phyloP scores from a whole-genome alignment of 2,329 filamentous ascomycete genomes.

The Alternaria postmessia region DNA sequence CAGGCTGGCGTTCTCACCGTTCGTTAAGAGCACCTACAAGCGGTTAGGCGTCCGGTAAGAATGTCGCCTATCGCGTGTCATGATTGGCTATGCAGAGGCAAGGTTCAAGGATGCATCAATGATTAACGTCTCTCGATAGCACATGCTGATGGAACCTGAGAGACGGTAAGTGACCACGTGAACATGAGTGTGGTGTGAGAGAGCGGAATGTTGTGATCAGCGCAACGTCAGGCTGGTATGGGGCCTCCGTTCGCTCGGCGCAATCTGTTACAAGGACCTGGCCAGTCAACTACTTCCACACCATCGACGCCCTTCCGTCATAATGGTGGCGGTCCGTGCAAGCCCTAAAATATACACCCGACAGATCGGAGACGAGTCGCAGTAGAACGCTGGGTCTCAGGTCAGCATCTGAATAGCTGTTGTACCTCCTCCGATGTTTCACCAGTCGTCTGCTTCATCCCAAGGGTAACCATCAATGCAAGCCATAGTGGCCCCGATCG shows the following conservation, averaged over 20 bases:
- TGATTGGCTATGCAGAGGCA: constrained; percentile 37
- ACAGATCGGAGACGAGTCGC: constrained; percentile 36
- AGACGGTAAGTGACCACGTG: constrained; percentile 21
- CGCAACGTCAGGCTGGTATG: constrained; percentile 28
- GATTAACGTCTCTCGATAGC: constrained; percentile 31
- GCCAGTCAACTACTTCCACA: constrained; percentile 17
- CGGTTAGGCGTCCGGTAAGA: constrained; percentile 30
- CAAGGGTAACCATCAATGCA: constrained; percentile 29
- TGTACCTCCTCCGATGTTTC: constrained; percentile 15
- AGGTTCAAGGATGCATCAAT: constrained; percentile 13
- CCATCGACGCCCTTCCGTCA: constrained; percentile 18
- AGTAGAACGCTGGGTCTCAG: constrained; percentile 30
- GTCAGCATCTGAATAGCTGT: constrained; percentile 25
- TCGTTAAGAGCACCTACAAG: constrained; percentile 43
- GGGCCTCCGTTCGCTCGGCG: constrained; percentile 12
- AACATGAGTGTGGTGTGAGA: constrained; percentile 18
- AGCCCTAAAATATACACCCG: constrained; percentile 21
- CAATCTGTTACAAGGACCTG: constrained; percentile 7
- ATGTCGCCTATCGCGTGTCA: constrained; percentile 28
- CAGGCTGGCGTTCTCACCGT: constrained; percentile 28
- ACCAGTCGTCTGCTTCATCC: constrained; percentile 18
- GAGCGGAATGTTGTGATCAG: constrained; percentile 25
- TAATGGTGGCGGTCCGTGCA: constrained; percentile 20
- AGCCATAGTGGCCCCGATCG: constrained; percentile 25
- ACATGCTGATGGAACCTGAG: constrained; percentile 38